Evolutionary conservation across 2,329 filamentous ascomycete genomes (phyloP).

Genomic region (Ceratocystis papillata): DNA sequence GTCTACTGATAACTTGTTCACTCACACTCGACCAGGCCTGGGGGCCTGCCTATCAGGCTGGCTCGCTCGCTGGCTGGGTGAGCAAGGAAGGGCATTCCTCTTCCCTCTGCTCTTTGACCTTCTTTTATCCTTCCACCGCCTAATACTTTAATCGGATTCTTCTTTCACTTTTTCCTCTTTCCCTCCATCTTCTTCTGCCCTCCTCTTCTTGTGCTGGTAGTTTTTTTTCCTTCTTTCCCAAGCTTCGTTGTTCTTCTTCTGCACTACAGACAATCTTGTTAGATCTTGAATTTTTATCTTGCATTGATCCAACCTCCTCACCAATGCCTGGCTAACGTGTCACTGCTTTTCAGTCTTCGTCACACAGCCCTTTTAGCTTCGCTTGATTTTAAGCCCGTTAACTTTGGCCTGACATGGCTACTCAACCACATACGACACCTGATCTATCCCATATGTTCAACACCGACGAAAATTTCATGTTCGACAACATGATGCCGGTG

Average conservation of each 20-base stretch:
- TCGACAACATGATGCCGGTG: slow-evolving; percentile 3
- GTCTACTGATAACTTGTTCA: slow-evolving; percentile 19
- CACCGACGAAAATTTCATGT: slow-evolving; percentile 38
- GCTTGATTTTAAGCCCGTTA: slow-evolving; percentile 7
- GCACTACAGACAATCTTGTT: background rate
- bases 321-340: slow-evolving; percentile 20
- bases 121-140: slow-evolving; percentile 14
- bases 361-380: slow-evolving; percentile 17
- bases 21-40: slow-evolving; percentile 7
- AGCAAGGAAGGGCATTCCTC: slow-evolving; percentile 16
- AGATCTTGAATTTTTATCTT: slow-evolving; percentile 1
- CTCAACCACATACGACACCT: slow-evolving; percentile 12
- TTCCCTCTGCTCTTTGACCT: slow-evolving; percentile 18
- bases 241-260: slow-evolving; percentile 8
- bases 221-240: background rate
- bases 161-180: slow-evolving; percentile 26
- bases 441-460: slow-evolving; percentile 42
- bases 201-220: too few relatives aligned
- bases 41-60: slow-evolving; percentile 13
- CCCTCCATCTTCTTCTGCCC: slow-evolving; percentile 17
- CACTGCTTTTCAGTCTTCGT: slow-evolving; percentile 19
- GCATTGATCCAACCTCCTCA: slow-evolving; percentile 13
- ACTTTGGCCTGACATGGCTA: slow-evolving; percentile 19
- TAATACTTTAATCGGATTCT: slow-evolving; percentile 22
- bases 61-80: slow-evolving; percentile 18